Base-by-base conservation (phyloP, 164 flowering plant species). In the Berberis vulgaris region DNA sequence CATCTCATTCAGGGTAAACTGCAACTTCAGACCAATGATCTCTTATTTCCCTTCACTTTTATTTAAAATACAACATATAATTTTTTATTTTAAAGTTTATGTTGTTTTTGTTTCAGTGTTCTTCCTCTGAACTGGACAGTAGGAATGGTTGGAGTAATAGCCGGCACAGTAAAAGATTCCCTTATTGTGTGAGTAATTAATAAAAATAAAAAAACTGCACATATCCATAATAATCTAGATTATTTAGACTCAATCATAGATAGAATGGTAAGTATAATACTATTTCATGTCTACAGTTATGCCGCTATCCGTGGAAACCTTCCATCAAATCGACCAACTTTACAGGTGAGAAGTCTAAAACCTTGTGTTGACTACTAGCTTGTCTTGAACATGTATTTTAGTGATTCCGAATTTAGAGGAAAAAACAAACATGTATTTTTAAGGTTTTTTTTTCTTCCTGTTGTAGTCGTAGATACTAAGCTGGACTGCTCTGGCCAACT, bases 81-180 rank as follows among this genome's bases (percentile, higher is more conserved):
- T 11, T 41, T 12, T 2, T 13, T 43, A 62, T 67, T 57, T 47
- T 47, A 62, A 59, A 9, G 49, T 62, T 45, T 50, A 2, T 43
- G 55, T 47, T 58, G 61, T 62, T 6, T 40, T 64, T 1, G 67
- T 67, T 74, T 65, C 80, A 94, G 96, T 43, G 93, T 88, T 71
- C 82, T 94, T 74, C 98, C 96, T 53, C 73, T 88, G 64, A 90
- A 87, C 73, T 90, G 92, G 87, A 90, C 98, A 4, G 89, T 94
- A 43, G 98, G 98, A 56, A 85, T 86, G 93, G 84, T 90, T 68
- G 98, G 98, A 60, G 71, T 94, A 63, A 74, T 94, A 50, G 89
- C 98, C 41, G 91, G 81, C 72, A 87, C 88, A 54, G 78, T 87
- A 45, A 95, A 90, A 79, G 98, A 94, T 78, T 86, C 96, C 47